Evolutionary conservation across 2,329 filamentous ascomycete genomes (phyloP), one percentile per base, ranked within the genome.

Genomic region (Scleromitrula shiraiana): DNA sequence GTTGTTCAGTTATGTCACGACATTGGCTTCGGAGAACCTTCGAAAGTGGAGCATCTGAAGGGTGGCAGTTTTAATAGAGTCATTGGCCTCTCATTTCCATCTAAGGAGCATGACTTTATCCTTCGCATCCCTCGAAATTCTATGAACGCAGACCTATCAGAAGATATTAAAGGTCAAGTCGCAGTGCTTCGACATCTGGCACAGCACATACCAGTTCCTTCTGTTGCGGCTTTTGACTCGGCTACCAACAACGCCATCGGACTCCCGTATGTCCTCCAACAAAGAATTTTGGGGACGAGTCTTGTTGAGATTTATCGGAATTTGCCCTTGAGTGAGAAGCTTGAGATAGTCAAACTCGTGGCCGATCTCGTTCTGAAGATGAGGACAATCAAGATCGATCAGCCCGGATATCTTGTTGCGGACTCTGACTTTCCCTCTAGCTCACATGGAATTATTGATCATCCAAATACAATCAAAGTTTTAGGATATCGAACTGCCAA

Each of bases 61-160:
- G 52, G 53, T 5, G 57, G 56, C 6, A 41, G 41, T 38, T 56
- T 17, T 29, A 54, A 59, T 17, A 32, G 51, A 33, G 47, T 59
- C 24, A 43, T 55, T 17, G 47, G 53, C 5, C 6, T 55, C 54
- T 23, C 6, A 38, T 19, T 41, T 41, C 2, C 17, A 15, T 8
- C 23, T 38, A 9, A 9, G 10, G 23, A 39, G n/a, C 41, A 15
- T 3, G 27, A 46, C 2, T 54, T 30, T 22, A 46, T 59, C 14
- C 50, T 59, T 20, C 33, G 54, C 22, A 47, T 57, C 23, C 56
- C 53, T 5, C 48, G 53, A 9, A 17, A 36, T 4, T 27, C 7
- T 8, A 1, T 24, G 4, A 19, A 40, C 2, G 26, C 30, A n/a
- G 30, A 47, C n/a, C 4, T 40, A 10, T 7, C n/a, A n/a, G 5